Evolutionary conservation across 2,329 filamentous ascomycete species (phyloP).

Genomic region (Colletotrichum tanaceti): DNA sequence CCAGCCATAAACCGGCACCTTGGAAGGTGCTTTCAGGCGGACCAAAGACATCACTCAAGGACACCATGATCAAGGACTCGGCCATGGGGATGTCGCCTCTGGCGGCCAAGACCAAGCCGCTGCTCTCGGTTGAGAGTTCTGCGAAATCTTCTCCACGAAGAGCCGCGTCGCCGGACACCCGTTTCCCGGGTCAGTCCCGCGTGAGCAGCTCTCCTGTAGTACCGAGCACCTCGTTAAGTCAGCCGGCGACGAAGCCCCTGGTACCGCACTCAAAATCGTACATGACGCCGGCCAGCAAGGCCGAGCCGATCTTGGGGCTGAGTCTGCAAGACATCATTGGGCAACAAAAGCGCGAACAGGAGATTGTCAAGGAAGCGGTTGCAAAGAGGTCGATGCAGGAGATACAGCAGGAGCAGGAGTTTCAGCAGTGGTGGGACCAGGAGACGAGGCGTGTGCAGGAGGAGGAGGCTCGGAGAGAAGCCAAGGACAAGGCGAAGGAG

Average conservation of each 20-base stretch:
- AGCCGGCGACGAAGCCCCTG: slow-evolving; percentile 54
- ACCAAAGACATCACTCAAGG: slow-evolving; percentile 62
- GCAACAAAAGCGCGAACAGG: slow-evolving; percentile 86
- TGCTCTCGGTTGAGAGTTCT: slow-evolving; percentile 57
- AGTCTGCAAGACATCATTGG: slow-evolving; percentile 90
- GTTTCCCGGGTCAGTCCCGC: slow-evolving; percentile 69
- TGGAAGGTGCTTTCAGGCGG: slow-evolving; percentile 72
- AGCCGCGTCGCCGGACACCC: slow-evolving; percentile 71
- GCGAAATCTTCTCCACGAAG: slow-evolving; percentile 56
- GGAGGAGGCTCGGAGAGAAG: slow-evolving; percentile 61
- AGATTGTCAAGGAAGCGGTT: slow-evolving; percentile 82
- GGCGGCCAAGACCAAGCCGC: slow-evolving; percentile 53
- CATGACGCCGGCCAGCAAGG: slow-evolving; percentile 67
- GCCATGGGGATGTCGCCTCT: slow-evolving; percentile 43
- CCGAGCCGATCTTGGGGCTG: slow-evolving; percentile 73
- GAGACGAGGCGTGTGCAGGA: slow-evolving; percentile 80
- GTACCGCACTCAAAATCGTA: slow-evolving; percentile 72
- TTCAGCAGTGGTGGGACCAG: slow-evolving; percentile 96
- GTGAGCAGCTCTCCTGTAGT: slow-evolving; percentile 50
- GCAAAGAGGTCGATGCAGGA: slow-evolving; percentile 92
- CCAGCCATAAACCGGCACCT: slow-evolving; percentile 61
- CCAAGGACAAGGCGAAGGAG: slow-evolving; percentile 57
- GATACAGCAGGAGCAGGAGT: slow-evolving; percentile 96
- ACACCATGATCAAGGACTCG: slow-evolving; percentile 55
- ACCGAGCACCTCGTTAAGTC: slow-evolving; percentile 46